These are phyloP conservation scores for Danielia oregonensis DNA, from an alignment of 805 yeast genomes.

Conservation along the genomic window DNA sequence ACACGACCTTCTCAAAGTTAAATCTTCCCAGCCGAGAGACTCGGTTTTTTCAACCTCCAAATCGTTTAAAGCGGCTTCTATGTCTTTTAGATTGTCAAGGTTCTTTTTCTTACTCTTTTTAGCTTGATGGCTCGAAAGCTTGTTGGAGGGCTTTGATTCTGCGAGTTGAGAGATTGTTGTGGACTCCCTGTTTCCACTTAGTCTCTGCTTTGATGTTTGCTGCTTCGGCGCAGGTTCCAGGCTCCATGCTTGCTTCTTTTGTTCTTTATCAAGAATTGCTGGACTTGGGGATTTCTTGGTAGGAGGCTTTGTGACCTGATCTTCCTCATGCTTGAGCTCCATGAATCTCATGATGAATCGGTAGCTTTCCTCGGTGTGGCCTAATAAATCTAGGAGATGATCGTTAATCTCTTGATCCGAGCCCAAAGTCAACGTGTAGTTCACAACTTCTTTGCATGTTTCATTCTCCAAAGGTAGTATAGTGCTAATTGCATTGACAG, in stretches of 20 bases:
- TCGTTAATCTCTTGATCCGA: slow-evolving; percentile 43
- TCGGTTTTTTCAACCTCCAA: slow-evolving; percentile 36
- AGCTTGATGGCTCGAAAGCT: slow-evolving; percentile 20
- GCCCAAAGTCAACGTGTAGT: slow-evolving; percentile 46
- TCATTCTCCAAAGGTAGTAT: slow-evolving; percentile 59
- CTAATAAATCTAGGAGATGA: slow-evolving; percentile 54
- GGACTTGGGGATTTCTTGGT: slow-evolving; percentile 1
- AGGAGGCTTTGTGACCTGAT: slow-evolving; percentile 9
- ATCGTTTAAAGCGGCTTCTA: slow-evolving; percentile 58
- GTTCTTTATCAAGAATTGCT: background rate
- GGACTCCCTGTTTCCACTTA: slow-evolving; percentile 17
- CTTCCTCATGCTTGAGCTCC: slow-evolving; percentile 33
- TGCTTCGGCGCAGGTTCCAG: slow-evolving; percentile 2
- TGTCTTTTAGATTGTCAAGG: slow-evolving; percentile 54
- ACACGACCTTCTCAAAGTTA: slow-evolving; percentile 40
- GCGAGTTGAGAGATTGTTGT: slow-evolving; percentile 48
- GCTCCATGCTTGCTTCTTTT: slow-evolving; percentile 2
- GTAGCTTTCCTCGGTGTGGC: slow-evolving; percentile 52
- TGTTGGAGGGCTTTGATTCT: slow-evolving; percentile 32
- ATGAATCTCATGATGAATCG: slow-evolving; percentile 45
- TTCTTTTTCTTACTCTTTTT: slow-evolving; percentile 41
- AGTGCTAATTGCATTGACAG: slow-evolving; percentile 23
- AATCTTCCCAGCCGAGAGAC: background rate
- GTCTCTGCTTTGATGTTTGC: slow-evolving; percentile 8
- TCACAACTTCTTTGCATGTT: slow-evolving; percentile 50